phyloP scores from a whole-genome alignment of 805 yeast species.

The Teunomyces gatunensis region DNA sequence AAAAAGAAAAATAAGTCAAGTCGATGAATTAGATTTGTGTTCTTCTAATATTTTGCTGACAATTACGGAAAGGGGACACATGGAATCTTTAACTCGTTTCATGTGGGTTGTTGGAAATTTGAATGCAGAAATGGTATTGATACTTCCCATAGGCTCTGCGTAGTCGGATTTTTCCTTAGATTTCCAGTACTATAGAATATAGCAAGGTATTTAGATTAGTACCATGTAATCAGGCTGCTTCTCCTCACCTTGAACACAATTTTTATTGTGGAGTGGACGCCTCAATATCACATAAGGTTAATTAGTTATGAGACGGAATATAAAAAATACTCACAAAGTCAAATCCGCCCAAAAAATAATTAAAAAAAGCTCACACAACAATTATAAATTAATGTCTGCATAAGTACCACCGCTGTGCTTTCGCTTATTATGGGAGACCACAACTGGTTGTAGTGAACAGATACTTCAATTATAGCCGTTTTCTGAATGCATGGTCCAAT shows the following conservation, averaged over 20 bases:
- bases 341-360: background rate
- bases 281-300: background rate
- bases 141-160: background rate
- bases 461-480: constrained; percentile 1
- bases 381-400: constrained; percentile 1
- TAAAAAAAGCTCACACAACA: background rate
- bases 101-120: background rate
- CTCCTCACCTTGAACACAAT: constrained; percentile 1
- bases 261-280: background rate
- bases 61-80: background rate
- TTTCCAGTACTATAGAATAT: background rate
- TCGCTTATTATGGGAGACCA: background rate
- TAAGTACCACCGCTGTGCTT: background rate
- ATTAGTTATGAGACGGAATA: background rate
- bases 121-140: background rate
- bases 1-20: background rate
- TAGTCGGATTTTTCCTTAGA: background rate
- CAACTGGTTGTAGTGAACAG: background rate
- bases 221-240: background rate
- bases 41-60: background rate
- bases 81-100: background rate
- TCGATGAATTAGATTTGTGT: background rate
- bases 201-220: background rate
- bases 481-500: constrained; percentile 1
- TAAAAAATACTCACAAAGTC: background rate